Percentiles rank a stretch among this genome's conserved stretches.
phyloP scores from a whole-genome alignment of 2,329 filamentous ascomycete species.

The Apiospora marii region DNA sequence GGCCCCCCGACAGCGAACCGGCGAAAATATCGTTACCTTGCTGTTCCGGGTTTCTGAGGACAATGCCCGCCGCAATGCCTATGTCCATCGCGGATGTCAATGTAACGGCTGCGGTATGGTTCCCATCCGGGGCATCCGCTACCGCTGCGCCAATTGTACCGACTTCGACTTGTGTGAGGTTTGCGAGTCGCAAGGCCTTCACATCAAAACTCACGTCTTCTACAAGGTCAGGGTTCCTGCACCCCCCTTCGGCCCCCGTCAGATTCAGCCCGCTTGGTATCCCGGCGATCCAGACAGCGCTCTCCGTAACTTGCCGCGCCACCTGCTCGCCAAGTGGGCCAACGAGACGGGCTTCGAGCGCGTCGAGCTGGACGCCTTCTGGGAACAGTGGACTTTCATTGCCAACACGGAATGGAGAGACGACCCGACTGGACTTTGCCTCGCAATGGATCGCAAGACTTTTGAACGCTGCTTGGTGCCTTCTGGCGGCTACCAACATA shows the following conservation, averaged over 20 bases:
- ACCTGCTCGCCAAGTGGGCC: constrained; percentile 72
- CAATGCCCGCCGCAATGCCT: constrained; percentile 85
- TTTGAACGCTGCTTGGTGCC: constrained; percentile 92
- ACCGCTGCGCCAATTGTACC: constrained; percentile 93
- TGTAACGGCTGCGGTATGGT: constrained; percentile 90
- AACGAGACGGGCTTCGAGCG: constrained; percentile 81
- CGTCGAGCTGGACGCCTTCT: constrained; percentile 89
- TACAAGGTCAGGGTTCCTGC: constrained; percentile 94
- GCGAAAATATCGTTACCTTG: constrained; percentile 83
- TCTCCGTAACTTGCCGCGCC: constrained; percentile 70
- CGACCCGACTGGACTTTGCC: constrained; percentile 78
- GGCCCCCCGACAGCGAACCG: constrained; percentile 58
- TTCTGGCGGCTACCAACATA: constrained; percentile 79
- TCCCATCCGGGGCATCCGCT: constrained; percentile 90
- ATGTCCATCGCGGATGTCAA: constrained; percentile 89
- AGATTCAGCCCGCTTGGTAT: constrained; percentile 86
- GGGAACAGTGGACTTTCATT: constrained; percentile 96
- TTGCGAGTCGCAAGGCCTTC: constrained; percentile 81
- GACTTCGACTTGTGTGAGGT: constrained; percentile 96
- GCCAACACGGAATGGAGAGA: constrained; percentile 84
- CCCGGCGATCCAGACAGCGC: constrained; percentile 83
- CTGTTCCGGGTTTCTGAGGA: constrained; percentile 95
- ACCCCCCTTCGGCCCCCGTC: constrained; percentile 81
- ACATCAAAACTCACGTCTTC: constrained; percentile 92
- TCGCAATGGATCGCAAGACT: constrained; percentile 90